phyloP scores from a whole-genome alignment of 1,284 basidiomycete species.

The Flammula alnicola region DNA sequence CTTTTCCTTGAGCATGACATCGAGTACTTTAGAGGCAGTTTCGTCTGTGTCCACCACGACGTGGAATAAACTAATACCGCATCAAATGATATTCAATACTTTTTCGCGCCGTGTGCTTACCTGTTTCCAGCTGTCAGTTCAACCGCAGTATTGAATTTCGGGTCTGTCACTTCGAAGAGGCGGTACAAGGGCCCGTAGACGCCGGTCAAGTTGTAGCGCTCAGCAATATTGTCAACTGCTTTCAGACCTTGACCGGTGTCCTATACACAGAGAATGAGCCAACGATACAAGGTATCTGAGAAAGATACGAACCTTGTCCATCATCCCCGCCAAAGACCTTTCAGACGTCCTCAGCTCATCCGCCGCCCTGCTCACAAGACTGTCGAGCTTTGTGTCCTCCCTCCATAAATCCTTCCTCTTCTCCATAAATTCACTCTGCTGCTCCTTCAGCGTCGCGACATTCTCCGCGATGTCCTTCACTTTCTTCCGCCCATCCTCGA shows the following conservation, averaged over 20 bases:
- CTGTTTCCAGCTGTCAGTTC: slow-evolving; percentile 95
- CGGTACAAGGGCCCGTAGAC: slow-evolving; percentile 96
- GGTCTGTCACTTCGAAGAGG: slow-evolving; percentile 89
- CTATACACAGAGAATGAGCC: slow-evolving; percentile 42
- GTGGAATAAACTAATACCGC: slow-evolving; percentile 81
- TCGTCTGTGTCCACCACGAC: slow-evolving; percentile 97
- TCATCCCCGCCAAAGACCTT: slow-evolving; percentile 84
- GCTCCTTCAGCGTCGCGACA: slow-evolving; percentile 68
- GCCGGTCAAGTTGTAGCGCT: slow-evolving; percentile 72
- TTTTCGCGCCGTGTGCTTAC: slow-evolving; percentile 42
- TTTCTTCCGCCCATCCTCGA: slow-evolving; percentile 78
- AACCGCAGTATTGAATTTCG: slow-evolving; percentile 90
- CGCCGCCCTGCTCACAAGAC: slow-evolving; percentile 74
- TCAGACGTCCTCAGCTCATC: slow-evolving; percentile 85
- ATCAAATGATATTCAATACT: background rate
- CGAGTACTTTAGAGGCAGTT: slow-evolving; percentile 87
- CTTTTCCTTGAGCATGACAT: slow-evolving; percentile 91
- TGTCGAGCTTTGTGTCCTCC: slow-evolving; percentile 89
- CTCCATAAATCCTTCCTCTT: slow-evolving; percentile 93
- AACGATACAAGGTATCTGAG: slow-evolving; percentile 21
- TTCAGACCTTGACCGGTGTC: slow-evolving; percentile 89
- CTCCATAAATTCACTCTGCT: slow-evolving; percentile 77
- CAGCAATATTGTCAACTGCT: slow-evolving; percentile 83
- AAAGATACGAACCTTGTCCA: slow-evolving; percentile 95
- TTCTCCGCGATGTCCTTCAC: slow-evolving; percentile 73